phyloP scores from a whole-genome alignment of 2,329 filamentous ascomycete species.

The Verticillium albo-atrum region DNA sequence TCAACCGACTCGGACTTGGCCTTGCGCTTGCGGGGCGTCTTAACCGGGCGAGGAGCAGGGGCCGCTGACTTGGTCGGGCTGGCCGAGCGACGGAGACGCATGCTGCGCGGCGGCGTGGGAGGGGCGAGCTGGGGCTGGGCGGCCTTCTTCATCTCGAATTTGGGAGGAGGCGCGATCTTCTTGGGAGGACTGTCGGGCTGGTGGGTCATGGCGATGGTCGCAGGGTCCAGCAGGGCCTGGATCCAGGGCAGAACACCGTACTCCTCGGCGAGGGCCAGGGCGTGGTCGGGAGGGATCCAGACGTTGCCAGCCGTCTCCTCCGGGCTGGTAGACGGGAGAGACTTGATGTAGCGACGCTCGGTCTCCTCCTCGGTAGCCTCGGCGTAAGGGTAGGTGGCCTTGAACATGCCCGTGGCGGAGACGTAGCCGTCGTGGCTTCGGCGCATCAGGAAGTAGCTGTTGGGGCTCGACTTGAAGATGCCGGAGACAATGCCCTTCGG shows the following conservation, averaged over 20 bases:
- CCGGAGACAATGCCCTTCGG: conserved; percentile 89
- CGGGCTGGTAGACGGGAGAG: conserved; percentile 70
- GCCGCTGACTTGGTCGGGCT: conserved; percentile 49
- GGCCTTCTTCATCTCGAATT: conserved; percentile 56
- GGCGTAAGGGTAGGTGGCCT: conserved; percentile 80
- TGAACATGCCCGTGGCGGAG: conserved; percentile 88
- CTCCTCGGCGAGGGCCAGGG: conserved; percentile 77
- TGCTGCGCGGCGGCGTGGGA: conserved; percentile 43
- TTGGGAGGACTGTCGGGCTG: conserved; percentile 65
- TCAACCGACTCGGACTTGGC: conserved; percentile 35
- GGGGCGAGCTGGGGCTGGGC: conserved; percentile 39
- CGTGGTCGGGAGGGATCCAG: conserved; percentile 84
- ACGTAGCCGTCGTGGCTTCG: conserved; percentile 81
- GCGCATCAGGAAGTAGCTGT: conserved; percentile 96
- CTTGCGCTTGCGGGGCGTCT: conserved; percentile 52
- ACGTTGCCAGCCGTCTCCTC: conserved; percentile 96
- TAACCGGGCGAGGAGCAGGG: conserved; percentile 7
- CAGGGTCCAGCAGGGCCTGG: conserved; percentile 83
- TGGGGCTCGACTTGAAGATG: conserved; percentile 85
- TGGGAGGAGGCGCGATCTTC: conserved; percentile 76
- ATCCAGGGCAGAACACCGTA: conserved; percentile 88
- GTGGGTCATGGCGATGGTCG: conserved; percentile 61
- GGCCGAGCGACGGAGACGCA: conserved; percentile 51
- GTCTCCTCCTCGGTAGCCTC: conserved; percentile 66
- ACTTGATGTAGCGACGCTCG: conserved; percentile 82